phyloP scores from a whole-genome alignment of 1,284 basidiomycete species.

The Meira miltonrushii region DNA sequence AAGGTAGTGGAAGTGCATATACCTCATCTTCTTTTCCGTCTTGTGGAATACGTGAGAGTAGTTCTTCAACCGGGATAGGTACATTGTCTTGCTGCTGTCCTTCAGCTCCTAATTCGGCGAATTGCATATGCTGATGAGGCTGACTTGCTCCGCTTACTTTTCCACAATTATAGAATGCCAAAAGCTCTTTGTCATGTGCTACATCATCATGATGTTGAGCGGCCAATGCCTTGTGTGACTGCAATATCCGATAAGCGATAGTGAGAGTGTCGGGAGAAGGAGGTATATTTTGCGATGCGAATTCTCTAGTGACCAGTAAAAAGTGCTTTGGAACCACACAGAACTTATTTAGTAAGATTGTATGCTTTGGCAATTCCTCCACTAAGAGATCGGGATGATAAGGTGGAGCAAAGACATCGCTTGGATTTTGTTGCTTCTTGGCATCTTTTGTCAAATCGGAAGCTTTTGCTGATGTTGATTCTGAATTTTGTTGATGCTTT shows the following conservation, averaged over 20 bases:
- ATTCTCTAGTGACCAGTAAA: conserved; percentile 43
- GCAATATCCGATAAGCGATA: conserved; percentile 35
- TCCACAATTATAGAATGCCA: conserved; percentile 51
- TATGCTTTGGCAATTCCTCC: conserved; percentile 29
- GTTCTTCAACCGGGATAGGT: conserved; percentile 29
- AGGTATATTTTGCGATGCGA: conserved; percentile 40
- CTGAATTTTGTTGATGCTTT: conserved; percentile 1
- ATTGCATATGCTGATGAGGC: conserved; percentile 46
- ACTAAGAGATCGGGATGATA: conserved; percentile 49
- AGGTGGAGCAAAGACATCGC: conserved; percentile 48
- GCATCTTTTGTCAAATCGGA: not conserved
- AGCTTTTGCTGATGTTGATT: not conserved
- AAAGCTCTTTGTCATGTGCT: conserved; percentile 19
- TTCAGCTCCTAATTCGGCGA: conserved; percentile 29
- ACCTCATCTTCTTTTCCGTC: conserved; percentile 43
- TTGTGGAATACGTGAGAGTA: conserved; percentile 36
- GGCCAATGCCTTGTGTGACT: conserved; percentile 12
- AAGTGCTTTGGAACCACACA: conserved; percentile 48
- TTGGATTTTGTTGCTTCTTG: conserved; percentile 25
- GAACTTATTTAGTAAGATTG: conserved; percentile 48
- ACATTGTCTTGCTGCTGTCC: conserved; percentile 18
- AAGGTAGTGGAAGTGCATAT: conserved; percentile 41
- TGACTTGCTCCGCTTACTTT: conserved; percentile 38
- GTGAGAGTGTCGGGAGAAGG: conserved; percentile 37
- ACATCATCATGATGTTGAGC: not conserved